Conservation (phyloP, 306 rosid species). For the Cicer pinnatifidum region DNA sequence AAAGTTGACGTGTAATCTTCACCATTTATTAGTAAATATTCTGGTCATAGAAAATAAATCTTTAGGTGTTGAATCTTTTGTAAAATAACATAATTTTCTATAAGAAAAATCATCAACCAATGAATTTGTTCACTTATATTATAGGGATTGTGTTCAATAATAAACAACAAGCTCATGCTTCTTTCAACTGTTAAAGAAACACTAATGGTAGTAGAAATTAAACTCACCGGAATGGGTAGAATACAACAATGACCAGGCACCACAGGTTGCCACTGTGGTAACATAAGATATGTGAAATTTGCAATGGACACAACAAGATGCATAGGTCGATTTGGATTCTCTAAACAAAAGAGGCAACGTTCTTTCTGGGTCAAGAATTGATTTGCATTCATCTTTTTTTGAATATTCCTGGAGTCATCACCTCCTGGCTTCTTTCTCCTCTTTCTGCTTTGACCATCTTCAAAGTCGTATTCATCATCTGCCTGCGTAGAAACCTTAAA, state of each 20-base stretch:
- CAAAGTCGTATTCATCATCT: constrained; percentile 91
- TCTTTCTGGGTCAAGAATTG: constrained; percentile 71
- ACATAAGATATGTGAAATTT: constrained; percentile 81
- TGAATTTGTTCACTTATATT: constrained; percentile 6
- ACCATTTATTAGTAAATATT: constrained; percentile 2
- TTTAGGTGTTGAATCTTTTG: neutral
- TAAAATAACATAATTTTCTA: neutral
- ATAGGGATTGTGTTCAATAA: constrained; percentile 26
- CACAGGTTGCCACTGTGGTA: constrained; percentile 83
- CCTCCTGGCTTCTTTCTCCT: constrained; percentile 63
- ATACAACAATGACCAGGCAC: constrained; percentile 94
- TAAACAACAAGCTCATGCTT: constrained; percentile 18
- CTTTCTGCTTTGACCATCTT: constrained; percentile 67
- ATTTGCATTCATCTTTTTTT: constrained; percentile 48
- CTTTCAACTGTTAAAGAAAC: constrained; percentile 12
- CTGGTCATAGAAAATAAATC: constrained; percentile 7
- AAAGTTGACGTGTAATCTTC: neutral
- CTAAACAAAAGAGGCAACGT: constrained; percentile 82
- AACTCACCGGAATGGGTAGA: constrained; percentile 79
- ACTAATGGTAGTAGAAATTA: constrained; percentile 26
- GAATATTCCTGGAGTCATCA: constrained; percentile 59
- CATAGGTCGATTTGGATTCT: constrained; percentile 74
- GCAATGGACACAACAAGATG: constrained; percentile 90
- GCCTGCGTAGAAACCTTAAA: constrained; percentile 66
- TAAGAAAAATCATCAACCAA: neutral